A percentile compares a stretch with the other conserved stretches of the same genome.
Conservation (phyloP, 139 green algal genomes). For the Volvox africanus region DNA sequence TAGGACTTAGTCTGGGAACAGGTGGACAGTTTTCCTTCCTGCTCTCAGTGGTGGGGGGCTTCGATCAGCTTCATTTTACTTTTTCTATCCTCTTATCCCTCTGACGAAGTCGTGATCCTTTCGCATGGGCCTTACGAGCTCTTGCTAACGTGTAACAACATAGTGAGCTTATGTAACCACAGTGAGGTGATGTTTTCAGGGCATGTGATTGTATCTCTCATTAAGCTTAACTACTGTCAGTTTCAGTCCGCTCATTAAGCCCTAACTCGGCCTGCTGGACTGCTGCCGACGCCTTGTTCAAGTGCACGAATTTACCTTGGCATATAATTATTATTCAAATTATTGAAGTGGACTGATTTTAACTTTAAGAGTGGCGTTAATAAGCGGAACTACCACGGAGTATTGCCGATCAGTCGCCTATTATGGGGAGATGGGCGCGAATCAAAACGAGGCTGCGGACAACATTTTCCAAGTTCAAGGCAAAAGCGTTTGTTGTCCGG, state of each 20-base stretch:
- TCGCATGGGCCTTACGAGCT: no score
- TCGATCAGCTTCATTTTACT: no score
- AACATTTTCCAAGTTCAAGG: conserved; percentile 49
- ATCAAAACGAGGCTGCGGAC: background rate
- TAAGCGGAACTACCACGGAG: background rate
- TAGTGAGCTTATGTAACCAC: no score
- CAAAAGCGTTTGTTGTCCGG: conserved; percentile 64
- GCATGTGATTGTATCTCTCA: background rate
- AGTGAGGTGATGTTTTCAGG: no score
- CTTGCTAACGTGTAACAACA: no score
- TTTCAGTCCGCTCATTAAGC: background rate
- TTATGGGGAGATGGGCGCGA: background rate
- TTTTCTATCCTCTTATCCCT: no score
- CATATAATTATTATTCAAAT: background rate
- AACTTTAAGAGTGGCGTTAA: background rate
- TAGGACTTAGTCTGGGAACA: no score
- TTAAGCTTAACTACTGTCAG: background rate
- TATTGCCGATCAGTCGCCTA: background rate
- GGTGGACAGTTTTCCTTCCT: no score
- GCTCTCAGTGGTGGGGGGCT: no score
- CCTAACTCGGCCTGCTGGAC: background rate
- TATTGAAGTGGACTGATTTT: background rate
- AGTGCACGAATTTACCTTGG: background rate
- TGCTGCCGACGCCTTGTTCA: background rate
- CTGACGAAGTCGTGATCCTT: no score